Conservation (phyloP, 495 filamentous ascomycete species). For the Sordaria brevicollis region DNA sequence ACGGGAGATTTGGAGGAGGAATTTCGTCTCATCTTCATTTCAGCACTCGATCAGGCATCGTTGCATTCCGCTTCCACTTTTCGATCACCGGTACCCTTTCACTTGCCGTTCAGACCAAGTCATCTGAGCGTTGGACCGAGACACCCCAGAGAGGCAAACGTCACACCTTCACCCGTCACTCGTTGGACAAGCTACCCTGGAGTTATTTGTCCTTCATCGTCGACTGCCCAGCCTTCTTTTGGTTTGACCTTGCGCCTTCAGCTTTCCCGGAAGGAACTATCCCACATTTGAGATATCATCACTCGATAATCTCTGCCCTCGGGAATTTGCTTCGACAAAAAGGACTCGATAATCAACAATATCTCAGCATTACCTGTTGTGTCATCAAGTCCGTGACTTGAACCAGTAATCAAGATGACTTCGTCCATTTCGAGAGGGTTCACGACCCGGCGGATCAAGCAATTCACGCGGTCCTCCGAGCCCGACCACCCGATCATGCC, state of each 20-base stretch:
- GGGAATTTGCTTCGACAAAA: background rate
- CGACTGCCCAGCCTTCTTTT: background rate
- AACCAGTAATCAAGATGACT: background rate
- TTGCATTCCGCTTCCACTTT: background rate
- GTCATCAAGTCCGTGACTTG: background rate
- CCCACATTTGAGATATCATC: background rate
- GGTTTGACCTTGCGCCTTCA: background rate
- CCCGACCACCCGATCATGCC: constrained; percentile 21
- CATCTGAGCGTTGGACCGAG: background rate
- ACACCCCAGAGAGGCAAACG: background rate
- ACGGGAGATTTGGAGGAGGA: background rate
- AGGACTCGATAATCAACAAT: background rate
- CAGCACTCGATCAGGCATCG: background rate
- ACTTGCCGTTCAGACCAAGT: background rate
- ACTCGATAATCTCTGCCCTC: background rate
- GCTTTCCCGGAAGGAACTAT: background rate
- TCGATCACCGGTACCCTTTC: background rate
- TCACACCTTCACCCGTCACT: background rate
- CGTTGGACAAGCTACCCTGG: background rate
- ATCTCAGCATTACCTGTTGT: background rate
- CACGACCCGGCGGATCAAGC: constrained; percentile 44
- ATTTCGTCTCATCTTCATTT: background rate
- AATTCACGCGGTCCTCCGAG: constrained; percentile 26
- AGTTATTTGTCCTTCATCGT: background rate
- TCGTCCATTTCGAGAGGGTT: constrained; percentile 56